Evolutionary conservation across 2,329 filamentous ascomycete species (phyloP), one percentile per base, ranked within the genome.

Genomic region (Hypomyces rosellus): DNA sequence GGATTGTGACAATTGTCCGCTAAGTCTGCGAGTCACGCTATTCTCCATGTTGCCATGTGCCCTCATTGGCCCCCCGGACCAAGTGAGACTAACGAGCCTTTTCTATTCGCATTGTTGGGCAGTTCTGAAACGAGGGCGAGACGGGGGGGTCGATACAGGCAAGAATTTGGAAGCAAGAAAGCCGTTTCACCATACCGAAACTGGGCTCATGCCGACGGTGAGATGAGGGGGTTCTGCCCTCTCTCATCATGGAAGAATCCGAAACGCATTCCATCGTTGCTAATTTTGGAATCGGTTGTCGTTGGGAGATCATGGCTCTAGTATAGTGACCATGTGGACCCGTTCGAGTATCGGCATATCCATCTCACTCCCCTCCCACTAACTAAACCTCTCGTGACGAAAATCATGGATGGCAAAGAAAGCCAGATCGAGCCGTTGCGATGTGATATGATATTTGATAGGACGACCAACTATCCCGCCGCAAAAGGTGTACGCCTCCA

Each of bases 171-270:
- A 13, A 20, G 20, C 6, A 22, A 42, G 5, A 34, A 34, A 45
- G 34, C 38, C 22, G 50, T 48, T 48, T 51, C 50, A 51, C 40
- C 9, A 34, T 48, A 39, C 45, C 46, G 50, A 51, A 51, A 48
- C 50, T 39, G 50, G 50, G 45, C 46, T 48, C 25, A 51, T 40
- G 41, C 50, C 50, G 50, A 40, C 45, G 46, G 42, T 51, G 49
- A 44, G 39, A 38, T 25, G 42, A 37, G 36, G 48, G 43, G 36
- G 48, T 40, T 20, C 18, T 16, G n/a, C 41, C 25, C 34, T 40
- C 13, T 36, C 38, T 37, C 45, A 36, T 20, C 20, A 48, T 41
- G 38, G 47, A 52, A 50, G 41, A 50, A 49, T 52, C 50, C 49
- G 50, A 52, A 38, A 52, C 50, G 33, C 25, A 30, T 30, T 30